These are phyloP conservation scores for Turnera subulata DNA, from an alignment of 345 rosid species.

Conservation along the genomic window DNA sequence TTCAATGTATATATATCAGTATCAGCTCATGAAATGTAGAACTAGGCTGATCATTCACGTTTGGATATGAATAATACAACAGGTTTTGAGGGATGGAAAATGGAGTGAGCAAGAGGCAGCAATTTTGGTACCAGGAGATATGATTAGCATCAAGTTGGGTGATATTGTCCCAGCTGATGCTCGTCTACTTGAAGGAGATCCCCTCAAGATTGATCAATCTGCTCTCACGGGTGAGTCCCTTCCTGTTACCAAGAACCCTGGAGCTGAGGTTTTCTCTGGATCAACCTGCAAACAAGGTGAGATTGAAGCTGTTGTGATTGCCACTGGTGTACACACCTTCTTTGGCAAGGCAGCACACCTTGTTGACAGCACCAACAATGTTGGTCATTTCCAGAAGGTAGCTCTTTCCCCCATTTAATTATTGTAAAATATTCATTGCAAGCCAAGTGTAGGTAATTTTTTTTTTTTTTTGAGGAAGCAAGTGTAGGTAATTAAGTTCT, in stretches of 20 bases:
- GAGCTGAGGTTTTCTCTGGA: constrained; percentile 75
- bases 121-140: constrained; percentile 82
- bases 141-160: constrained; percentile 84
- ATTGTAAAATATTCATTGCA: background rate
- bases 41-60: background rate
- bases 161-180: constrained; percentile 93
- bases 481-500: background rate
- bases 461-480: no score
- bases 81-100: constrained; percentile 82
- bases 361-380: constrained; percentile 84
- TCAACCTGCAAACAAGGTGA: constrained; percentile 97
- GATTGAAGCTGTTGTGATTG: constrained; percentile 86
- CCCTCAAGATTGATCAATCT: constrained; percentile 85
- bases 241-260: constrained; percentile 67
- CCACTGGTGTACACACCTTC: constrained; percentile 93
- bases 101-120: constrained; percentile 84
- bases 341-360: constrained; percentile 97
- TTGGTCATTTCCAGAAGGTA: constrained; percentile 96
- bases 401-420: background rate
- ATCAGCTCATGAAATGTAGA: background rate
- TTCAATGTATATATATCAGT: background rate
- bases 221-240: constrained; percentile 92
- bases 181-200: constrained; percentile 88
- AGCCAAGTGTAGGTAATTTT: no score
- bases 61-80: background rate